Percentiles rank a stretch among this genome's conserved stretches.
These are phyloP conservation scores for Trichosporon coremiiforme DNA, from an alignment of 1,284 basidiomycete species.

Conservation along the genomic window DNA sequence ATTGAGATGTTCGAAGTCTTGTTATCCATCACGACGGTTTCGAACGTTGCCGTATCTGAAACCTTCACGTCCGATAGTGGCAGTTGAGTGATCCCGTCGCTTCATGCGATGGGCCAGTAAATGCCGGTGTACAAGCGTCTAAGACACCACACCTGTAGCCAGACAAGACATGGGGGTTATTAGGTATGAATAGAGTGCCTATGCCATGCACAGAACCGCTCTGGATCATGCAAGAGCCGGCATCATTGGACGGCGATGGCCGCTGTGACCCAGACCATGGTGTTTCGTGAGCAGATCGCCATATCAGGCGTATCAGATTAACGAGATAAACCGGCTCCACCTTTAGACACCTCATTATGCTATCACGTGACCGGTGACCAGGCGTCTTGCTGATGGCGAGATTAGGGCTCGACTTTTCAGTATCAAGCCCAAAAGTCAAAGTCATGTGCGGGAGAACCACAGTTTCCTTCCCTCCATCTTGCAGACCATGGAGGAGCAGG, in stretches of 20 bases:
- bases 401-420: neutral
- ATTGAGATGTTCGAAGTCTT: too few species aligned
- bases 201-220: too few species aligned
- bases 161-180: too few species aligned
- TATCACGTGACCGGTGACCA: conserved; percentile 4
- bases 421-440: neutral
- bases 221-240: neutral
- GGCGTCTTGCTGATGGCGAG: conserved; percentile 1
- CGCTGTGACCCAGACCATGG: neutral
- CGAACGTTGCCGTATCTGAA: too few species aligned
- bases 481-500: neutral
- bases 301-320: neutral
- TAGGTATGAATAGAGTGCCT: too few species aligned
- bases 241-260: neutral
- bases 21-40: too few species aligned
- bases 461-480: neutral
- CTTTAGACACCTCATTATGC: neutral
- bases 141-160: too few species aligned
- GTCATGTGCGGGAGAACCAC: too few species aligned
- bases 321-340: neutral
- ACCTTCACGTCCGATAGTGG: too few species aligned
- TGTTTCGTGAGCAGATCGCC: neutral
- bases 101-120: too few species aligned
- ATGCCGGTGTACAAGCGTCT: too few species aligned
- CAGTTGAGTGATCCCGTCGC: too few species aligned